Base-by-base conservation (phyloP, 345 rosid genomes). In the Clausena lansium region DNA sequence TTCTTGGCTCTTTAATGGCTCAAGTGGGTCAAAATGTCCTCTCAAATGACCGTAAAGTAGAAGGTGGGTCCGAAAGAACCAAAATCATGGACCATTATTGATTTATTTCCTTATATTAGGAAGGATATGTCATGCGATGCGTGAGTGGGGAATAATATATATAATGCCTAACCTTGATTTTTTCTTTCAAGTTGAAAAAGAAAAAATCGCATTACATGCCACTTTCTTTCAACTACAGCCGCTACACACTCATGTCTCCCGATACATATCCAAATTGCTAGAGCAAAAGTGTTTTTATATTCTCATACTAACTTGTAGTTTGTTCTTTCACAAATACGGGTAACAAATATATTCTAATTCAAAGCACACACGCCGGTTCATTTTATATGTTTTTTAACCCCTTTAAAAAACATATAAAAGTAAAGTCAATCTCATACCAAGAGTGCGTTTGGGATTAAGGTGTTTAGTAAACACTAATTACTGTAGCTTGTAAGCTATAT, bases 81-180 rank as follows among this genome's bases (percentile, higher is more conserved):
- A 30, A 75, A 65, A 11, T 64, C 50, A 39, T 39, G 81, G 64
- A 81, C 70, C 78, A 61, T 61, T 52, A 52, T 52, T 52, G 57
- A 52, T 52, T 36, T 38, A 15, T 22, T 13, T 3, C 27, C 27
- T 14, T 41, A 19, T 54, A 9, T 20, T 36, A 7, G 27, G 39
- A 20, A 9, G 28, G 24, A 22, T n/a, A n/a, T n/a, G n/a, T n/a
- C n/a, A n/a, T n/a, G n/a, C n/a, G n/a, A n/a, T 15, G 13, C 32
- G 36, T 50, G 55, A 60, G 75, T 67, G 77, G 75, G 81, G 68
- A n/a, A n/a, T n/a, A n/a, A n/a, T n/a, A n/a, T n/a, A 73, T 62
- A 73, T 38, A 38, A 45, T 38, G 25, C 47, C 33, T 35, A 65
- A 32, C 19, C 38, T 39, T 36, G 25, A n/a, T 6, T 30, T 33